Conservation (phyloP, 2,329 filamentous ascomycete genomes). For the Thielaviopsis punctulata region DNA sequence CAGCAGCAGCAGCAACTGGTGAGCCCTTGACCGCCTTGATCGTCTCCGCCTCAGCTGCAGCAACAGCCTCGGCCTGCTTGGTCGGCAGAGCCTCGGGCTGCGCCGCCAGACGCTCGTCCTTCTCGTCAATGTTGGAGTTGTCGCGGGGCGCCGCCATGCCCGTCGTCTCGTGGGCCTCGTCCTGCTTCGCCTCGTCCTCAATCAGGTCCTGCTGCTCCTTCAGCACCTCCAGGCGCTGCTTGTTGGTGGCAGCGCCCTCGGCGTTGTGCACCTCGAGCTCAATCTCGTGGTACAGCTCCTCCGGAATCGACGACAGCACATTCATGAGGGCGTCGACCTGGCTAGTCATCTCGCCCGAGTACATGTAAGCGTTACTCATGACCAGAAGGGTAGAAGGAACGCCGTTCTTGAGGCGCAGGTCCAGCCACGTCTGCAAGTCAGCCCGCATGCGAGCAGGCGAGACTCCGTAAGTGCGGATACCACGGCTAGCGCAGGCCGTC, state of each 20-base stretch:
- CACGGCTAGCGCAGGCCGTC: conserved; percentile 77
- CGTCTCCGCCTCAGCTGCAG: conserved; percentile 8
- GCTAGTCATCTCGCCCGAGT: conserved; percentile 74
- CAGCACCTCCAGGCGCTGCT: conserved; percentile 92
- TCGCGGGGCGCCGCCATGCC: conserved; percentile 66
- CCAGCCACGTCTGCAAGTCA: conserved; percentile 85
- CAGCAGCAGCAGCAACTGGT: neutral
- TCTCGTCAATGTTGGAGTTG: conserved; percentile 84
- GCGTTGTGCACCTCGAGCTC: conserved; percentile 95
- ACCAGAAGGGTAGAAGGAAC: conserved; percentile 95
- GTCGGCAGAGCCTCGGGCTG: conserved; percentile 35
- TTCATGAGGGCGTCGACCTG: conserved; percentile 89
- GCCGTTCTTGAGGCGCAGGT: conserved; percentile 79
- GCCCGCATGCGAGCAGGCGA: conserved; percentile 76
- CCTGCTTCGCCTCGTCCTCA: conserved; percentile 89
- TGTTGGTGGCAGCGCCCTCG: conserved; percentile 94
- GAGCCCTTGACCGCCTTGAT: conserved; percentile 8
- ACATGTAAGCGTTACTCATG: conserved; percentile 94
- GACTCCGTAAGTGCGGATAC: conserved; percentile 81
- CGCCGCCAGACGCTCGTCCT: conserved; percentile 50
- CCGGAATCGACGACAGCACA: conserved; percentile 84
- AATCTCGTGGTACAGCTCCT: conserved; percentile 98
- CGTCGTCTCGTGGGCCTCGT: conserved; percentile 58
- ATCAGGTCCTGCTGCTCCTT: conserved; percentile 98
- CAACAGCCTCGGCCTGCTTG: conserved; percentile 28